These are phyloP conservation scores for Petunia axillaris DNA, from an alignment of 257 asterid genomes.

Conservation along the genomic window DNA sequence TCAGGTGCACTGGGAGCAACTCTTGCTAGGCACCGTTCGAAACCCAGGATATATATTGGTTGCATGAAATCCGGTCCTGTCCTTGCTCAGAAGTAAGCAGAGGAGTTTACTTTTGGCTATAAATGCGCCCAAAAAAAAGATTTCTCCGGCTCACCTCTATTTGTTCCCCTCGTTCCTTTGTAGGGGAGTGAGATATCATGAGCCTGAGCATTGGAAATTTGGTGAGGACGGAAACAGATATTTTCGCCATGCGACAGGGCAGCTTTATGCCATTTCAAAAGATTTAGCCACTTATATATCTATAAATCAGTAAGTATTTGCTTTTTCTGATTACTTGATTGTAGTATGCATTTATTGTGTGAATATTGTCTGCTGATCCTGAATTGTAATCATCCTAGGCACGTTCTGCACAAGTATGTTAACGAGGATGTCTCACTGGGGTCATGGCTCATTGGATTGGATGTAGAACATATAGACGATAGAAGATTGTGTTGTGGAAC, in stretches of 20 bases:
- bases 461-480: conserved; percentile 92
- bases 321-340: conserved; percentile 13
- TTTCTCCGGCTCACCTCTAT: background rate
- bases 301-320: conserved; percentile 64
- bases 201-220: conserved; percentile 95
- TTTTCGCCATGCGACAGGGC: conserved; percentile 96
- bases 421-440: conserved; percentile 93
- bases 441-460: conserved; percentile 92
- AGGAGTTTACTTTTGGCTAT: background rate
- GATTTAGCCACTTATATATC: conserved; percentile 86
- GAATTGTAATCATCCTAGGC: conserved; percentile 46
- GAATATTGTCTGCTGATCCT: conserved; percentile 1
- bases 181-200: conserved; percentile 92
- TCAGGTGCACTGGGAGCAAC: conserved; percentile 84
- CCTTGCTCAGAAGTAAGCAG: conserved; percentile 81
- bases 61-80: conserved; percentile 98
- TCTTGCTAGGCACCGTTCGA: conserved; percentile 74
- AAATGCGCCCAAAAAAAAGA: background rate
- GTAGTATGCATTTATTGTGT: background rate
- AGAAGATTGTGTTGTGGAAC: conserved; percentile 93
- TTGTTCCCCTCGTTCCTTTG: conserved; percentile 15
- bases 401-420: conserved; percentile 75
- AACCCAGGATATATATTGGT: conserved; percentile 82
- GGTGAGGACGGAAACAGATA: conserved; percentile 93
- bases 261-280: conserved; percentile 82